Conservation (phyloP, 352 stramenopile species). For the Pythium vanterpoolii region DNA sequence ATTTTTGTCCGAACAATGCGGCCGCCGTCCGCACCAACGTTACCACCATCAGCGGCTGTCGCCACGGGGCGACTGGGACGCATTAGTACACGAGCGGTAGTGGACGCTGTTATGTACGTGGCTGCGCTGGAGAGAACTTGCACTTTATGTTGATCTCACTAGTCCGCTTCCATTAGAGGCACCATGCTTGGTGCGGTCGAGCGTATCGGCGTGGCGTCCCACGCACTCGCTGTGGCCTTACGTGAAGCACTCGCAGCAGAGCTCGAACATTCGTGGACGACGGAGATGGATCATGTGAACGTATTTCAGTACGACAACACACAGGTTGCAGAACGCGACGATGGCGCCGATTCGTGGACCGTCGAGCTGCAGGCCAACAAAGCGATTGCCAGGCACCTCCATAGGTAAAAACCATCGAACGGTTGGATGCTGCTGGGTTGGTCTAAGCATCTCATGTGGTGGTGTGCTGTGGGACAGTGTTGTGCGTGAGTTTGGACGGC, state of each 20-base stretch:
- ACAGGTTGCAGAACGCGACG: not conserved
- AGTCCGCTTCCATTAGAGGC: slow-evolving; percentile 1
- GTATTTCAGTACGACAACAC: slow-evolving; percentile 21
- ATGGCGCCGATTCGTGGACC: not conserved
- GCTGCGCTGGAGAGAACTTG: not conserved
- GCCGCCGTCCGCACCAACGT: not conserved
- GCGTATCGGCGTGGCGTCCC: not conserved
- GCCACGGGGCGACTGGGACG: slow-evolving; percentile 16
- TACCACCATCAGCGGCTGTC: not conserved
- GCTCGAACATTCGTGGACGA: slow-evolving; percentile 3
- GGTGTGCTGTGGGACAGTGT: not conserved
- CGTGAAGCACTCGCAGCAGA: not conserved
- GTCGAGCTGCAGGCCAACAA: slow-evolving; percentile 4
- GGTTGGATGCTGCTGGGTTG: too few species aligned
- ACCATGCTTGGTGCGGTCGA: slow-evolving; percentile 14
- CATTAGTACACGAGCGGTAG: slow-evolving; percentile 1
- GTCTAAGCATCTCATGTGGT: too few species aligned
- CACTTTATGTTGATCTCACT: not conserved
- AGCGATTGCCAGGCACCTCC: slow-evolving; percentile 10
- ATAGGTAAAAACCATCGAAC: slow-evolving; percentile 5
- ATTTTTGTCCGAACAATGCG: not conserved
- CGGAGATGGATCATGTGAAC: slow-evolving; percentile 11
- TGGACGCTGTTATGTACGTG: slow-evolving; percentile 16
- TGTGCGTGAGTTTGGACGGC: slow-evolving; percentile 16
- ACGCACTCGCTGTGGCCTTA: not conserved